Evolutionary conservation across 768 basidiomycete genomes (phyloP).

Genomic region (Russula olivacea): DNA sequence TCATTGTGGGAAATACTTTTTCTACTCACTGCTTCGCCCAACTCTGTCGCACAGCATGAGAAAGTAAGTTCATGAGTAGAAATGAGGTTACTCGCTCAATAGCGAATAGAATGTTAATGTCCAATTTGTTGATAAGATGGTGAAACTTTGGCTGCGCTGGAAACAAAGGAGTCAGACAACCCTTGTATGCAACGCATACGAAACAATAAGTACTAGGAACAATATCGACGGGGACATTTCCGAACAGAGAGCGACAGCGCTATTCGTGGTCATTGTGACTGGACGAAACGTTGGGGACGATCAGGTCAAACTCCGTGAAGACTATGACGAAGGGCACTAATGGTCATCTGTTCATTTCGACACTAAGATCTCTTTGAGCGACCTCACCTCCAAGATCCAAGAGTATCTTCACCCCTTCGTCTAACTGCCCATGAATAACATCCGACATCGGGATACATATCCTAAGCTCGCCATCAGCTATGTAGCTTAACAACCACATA

Average conservation of each 20-base stretch:
- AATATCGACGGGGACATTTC: neutral
- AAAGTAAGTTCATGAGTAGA: neutral
- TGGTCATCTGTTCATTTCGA: neutral
- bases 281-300: neutral
- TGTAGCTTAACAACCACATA: neutral
- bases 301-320: slow-evolving; percentile 5
- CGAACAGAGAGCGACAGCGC: neutral
- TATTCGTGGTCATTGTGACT: neutral
- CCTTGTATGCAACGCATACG: neutral
- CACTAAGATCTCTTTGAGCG: neutral
- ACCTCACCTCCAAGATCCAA: slow-evolving; percentile 5
- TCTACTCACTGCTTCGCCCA: slow-evolving; percentile 11
- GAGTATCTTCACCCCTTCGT: neutral
- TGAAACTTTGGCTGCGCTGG: neutral
- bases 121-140: neutral
- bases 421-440: neutral
- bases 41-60: neutral
- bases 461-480: neutral
- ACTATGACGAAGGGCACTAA: slow-evolving; percentile 10
- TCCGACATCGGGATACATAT: slow-evolving; percentile 7
- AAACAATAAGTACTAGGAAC: slow-evolving; percentile 1
- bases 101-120: neutral
- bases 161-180: neutral
- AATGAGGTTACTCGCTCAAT: slow-evolving; percentile 2
- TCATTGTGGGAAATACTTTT: neutral